phyloP scores from a whole-genome alignment of 2,329 filamentous ascomycete species.

The Hypoxylon sp. region DNA sequence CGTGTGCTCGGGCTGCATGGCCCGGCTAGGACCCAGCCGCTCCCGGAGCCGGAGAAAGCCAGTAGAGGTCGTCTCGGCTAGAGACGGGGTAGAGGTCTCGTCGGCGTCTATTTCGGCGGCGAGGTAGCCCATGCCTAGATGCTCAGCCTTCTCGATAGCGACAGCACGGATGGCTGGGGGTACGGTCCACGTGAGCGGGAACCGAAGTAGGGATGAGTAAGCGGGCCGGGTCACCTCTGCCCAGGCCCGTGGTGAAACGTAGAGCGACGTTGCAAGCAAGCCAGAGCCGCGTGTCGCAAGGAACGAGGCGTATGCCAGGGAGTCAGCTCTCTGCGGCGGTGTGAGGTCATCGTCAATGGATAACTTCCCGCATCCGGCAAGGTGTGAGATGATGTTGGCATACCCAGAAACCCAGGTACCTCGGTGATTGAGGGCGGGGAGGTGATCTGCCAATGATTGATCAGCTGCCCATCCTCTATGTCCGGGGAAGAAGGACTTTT shows the following conservation, averaged over 20 bases:
- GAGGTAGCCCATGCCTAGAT: constrained; percentile 72
- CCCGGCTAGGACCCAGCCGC: constrained; percentile 49
- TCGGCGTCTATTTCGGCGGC: constrained; percentile 63
- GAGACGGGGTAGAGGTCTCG: constrained; percentile 43
- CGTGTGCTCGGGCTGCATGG: constrained; percentile 71
- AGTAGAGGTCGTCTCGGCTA: constrained; percentile 44
- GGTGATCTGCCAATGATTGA: constrained; percentile 53
- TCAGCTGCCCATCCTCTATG: constrained; percentile 34
- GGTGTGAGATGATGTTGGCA: constrained; percentile 65
- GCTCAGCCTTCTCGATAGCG: constrained; percentile 73
- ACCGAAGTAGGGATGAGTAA: constrained; percentile 80
- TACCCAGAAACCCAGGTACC: constrained; percentile 67
- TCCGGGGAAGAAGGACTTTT: constrained; percentile 6
- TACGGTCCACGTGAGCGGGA: constrained; percentile 87
- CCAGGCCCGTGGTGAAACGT: constrained; percentile 91
- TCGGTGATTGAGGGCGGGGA: constrained; percentile 63
- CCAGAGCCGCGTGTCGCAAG: constrained; percentile 77
- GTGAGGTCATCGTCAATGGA: constrained; percentile 53
- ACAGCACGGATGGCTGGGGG: constrained; percentile 75
- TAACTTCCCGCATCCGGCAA: constrained; percentile 49
- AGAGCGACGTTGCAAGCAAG: constrained; percentile 86
- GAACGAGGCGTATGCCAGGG: constrained; percentile 69
- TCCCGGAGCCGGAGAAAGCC: constrained; percentile 47
- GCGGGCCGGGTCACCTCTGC: constrained; percentile 76
- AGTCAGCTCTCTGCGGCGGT: constrained; percentile 54